Base-by-base conservation (phyloP, 2,329 filamentous ascomycete species). In the Fusarium foetens region DNA sequence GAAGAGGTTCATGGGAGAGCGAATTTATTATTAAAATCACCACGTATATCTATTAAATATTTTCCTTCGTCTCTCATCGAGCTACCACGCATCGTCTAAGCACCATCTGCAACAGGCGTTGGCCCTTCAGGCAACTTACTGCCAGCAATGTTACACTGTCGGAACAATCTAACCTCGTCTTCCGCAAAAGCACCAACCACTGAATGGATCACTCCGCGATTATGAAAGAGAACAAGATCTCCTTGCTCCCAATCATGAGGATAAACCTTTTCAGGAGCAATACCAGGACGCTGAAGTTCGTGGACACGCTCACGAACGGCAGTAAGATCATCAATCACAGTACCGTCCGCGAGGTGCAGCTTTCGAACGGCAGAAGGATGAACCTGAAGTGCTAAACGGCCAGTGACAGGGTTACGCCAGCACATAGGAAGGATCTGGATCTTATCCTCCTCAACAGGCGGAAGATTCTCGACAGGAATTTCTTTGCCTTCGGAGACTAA, bases 81-180 rank as follows among this genome's bases (percentile, higher is more conserved):
- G 9, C 9, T 12, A 11, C 13, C 13, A 9, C 9, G 3, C 14
- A 13, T 4, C 11, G 0, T 29, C 33, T 68, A 72, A 5, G 60
- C 58, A 33, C 43, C 19, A 46, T 48, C 25, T 10, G 48, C 43
- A 12, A 54, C 39, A 16, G 42, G 8, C 6, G 43, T 23, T 6
- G 88, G 87, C 0, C 88, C 89, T 57, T 86, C 76, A 12, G 89
- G 89, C 41, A 87, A 79, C 69, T 86, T 81, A 66, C 87, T 91
- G 6, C 87, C 90, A n/a, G 92, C 92, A 80, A 94, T 85, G 79
- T 95, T 94, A 81, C 93, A 95, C 83, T 95, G 93, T 70, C 92
- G 84, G 78, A 95, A 94, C 66, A 95, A 79, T 48, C 93, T 83
- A 36, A 94, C 89, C 83, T 94, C 92, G n/a, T 92, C 88, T 53